A percentile compares a stretch with the other conserved stretches of the same genome.
Evolutionary conservation across 805 yeast species (phyloP).

Genomic region (Ogataea polymorpha): DNA sequence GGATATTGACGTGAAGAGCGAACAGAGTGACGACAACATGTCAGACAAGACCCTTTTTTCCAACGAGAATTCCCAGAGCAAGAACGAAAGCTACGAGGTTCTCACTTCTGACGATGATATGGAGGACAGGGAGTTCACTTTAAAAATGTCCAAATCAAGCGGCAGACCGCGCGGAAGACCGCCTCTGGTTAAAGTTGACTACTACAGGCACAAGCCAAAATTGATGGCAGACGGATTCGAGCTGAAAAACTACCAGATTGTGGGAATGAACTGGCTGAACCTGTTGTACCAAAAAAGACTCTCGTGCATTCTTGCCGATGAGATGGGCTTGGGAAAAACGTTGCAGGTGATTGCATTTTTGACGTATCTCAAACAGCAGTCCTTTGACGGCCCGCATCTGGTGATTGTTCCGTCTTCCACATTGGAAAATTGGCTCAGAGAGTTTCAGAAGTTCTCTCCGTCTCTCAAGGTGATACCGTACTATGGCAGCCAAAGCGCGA

Average conservation of each 20-base stretch:
- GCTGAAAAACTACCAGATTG: conserved; percentile 88
- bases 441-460: conserved; percentile 87
- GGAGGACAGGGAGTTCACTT: conserved; percentile 24
- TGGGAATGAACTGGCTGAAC: conserved; percentile 93
- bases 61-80: conserved; percentile 31
- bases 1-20: conserved; percentile 43
- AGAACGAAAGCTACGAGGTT: conserved; percentile 16
- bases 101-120: conserved; percentile 15
- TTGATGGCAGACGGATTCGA: conserved; percentile 60
- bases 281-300: conserved; percentile 72
- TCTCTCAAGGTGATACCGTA: conserved; percentile 80
- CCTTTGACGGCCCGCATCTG: conserved; percentile 74
- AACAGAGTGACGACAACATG: conserved; percentile 35
- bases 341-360: conserved; percentile 93
- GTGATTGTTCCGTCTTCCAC: conserved; percentile 97
- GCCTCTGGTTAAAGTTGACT: conserved; percentile 24
- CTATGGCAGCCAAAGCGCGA: conserved; percentile 82
- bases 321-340: conserved; percentile 97
- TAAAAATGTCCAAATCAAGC: conserved; percentile 4
- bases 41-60: conserved; percentile 14
- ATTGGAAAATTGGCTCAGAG: conserved; percentile 95
- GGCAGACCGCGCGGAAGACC: conserved; percentile 20
- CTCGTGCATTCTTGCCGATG: conserved; percentile 95
- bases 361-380: conserved; percentile 71
- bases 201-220: conserved; percentile 69